Base-by-base conservation (phyloP, 768 basidiomycete genomes). In the Mycena indigotica region DNA sequence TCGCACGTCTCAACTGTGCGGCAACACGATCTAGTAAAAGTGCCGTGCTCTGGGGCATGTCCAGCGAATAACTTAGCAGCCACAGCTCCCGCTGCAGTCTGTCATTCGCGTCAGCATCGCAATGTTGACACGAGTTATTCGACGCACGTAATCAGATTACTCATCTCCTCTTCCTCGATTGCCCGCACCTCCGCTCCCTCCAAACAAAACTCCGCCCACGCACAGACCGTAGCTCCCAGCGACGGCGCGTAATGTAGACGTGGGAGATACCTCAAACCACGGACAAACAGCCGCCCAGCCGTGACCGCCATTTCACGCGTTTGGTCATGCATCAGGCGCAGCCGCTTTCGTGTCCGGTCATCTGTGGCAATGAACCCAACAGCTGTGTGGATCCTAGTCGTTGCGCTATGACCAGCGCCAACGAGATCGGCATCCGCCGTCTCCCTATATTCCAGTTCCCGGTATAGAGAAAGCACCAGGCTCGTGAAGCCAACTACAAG, bases 171-270 rank as follows among this genome's bases (percentile, higher is more conserved):
- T n/a, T 29, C 28, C n/a, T 19, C 28, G n/a, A 35, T 19, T 35
- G 32, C 50, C 28, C 29, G 21, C 4, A 35, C 28, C 50, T 51
- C 50, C 50, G 24, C 30, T 30, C 35, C 50, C 50, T 29, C 50
- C 28, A 51, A 28, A 32, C 26, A 51, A 30, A 51, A 51, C 30
- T 51, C 50, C 17, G 50, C 50, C 50, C 50, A 51, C 21, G 28
- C 50, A 51, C 28, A 51, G 6, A 51, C 21, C 15, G 13, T n/a
- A n/a, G 10, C 21, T 30, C 50, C 29, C 29, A n/a, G 50, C 30
- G 35, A 21, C 28, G 50, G 50, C 50, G 50, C 24, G 26, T 30
- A 51, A 25, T 51, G 50, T 15, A 29, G 28, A n/a, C 30, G 28
- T 26, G 50, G 50, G 10, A 51, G 50, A 25, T 51, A 51, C 50